Evolutionary conservation across 345 rosid genomes (phyloP).

Genomic region (Angophora floribunda): DNA sequence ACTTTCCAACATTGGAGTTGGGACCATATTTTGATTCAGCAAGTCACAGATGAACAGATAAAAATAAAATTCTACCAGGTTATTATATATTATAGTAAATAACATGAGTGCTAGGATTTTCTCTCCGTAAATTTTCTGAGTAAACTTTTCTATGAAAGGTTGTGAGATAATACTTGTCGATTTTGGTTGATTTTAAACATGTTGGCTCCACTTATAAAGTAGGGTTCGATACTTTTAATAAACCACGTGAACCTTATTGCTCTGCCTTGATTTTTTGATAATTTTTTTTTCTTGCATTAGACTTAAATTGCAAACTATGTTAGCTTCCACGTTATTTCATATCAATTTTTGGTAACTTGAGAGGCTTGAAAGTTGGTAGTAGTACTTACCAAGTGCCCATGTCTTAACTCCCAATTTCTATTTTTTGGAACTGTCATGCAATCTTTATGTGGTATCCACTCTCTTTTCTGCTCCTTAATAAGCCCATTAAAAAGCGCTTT

Average conservation of each 20-base stretch:
- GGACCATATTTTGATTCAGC: background rate
- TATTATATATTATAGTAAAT: background rate
- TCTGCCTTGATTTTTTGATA: background rate
- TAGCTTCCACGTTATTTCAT: background rate
- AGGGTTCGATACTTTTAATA: background rate
- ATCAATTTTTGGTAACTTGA: background rate
- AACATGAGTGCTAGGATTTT: background rate
- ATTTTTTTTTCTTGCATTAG: background rate
- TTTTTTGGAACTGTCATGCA: background rate
- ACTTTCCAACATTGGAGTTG: background rate
- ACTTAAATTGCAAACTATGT: background rate
- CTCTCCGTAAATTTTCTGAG: background rate
- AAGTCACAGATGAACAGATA: background rate
- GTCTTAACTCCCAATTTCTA: background rate
- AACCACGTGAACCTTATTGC: accelerated
- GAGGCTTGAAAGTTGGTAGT: background rate
- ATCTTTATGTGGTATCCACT: background rate
- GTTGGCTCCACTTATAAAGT: background rate
- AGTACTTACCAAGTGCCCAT: no score
- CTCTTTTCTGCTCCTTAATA: background rate
- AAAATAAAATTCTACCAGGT: background rate
- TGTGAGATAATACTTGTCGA: background rate
- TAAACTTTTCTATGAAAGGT: background rate
- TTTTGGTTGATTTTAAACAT: background rate
- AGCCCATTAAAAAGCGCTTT: background rate